phyloP scores from a whole-genome alignment of 371 early-diverging fungal species.

The Mucor indicus region DNA sequence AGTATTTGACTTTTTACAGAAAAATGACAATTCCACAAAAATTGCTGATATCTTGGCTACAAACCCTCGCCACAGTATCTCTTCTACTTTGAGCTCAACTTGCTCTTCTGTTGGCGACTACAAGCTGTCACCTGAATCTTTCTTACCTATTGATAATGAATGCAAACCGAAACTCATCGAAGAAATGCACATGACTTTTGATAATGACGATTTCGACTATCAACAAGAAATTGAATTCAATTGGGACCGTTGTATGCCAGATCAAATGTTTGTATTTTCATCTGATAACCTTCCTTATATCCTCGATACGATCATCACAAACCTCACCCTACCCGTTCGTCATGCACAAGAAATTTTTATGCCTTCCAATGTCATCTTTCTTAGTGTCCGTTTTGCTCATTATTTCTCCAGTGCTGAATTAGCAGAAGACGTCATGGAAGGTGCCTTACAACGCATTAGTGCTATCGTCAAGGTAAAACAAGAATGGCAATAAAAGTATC shows the following conservation, averaged over 20 bases:
- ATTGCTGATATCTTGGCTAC: slow-evolving; percentile 56
- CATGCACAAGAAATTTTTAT: slow-evolving; percentile 56
- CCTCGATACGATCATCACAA: slow-evolving; percentile 59
- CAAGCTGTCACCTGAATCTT: too few relatives aligned
- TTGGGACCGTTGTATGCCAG: slow-evolving; percentile 74
- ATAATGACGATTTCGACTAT: slow-evolving; percentile 18
- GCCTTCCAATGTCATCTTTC: slow-evolving; percentile 84
- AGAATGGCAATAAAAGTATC: too few relatives aligned
- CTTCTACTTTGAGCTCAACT: slow-evolving; percentile 44
- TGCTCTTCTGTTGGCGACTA: too few relatives aligned
- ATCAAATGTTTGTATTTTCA: slow-evolving; percentile 91
- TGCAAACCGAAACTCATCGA: slow-evolving; percentile 41
- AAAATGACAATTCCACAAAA: slow-evolving; percentile 55
- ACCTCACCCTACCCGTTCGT: slow-evolving; percentile 51
- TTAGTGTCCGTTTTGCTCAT: slow-evolving; percentile 86
- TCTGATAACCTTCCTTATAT: slow-evolving; percentile 27
- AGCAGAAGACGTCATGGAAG: slow-evolving; percentile 66
- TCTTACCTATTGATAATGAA: too few relatives aligned
- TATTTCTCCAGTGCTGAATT: slow-evolving; percentile 74
- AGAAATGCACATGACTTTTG: too few relatives aligned
- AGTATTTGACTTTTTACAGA: slow-evolving; percentile 58
- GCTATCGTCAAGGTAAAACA: slow-evolving; percentile 56
- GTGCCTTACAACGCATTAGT: slow-evolving; percentile 60
- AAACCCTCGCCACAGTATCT: slow-evolving; percentile 57
- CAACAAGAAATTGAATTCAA: slow-evolving; percentile 34